Evolutionary conservation across 2,329 filamentous ascomycete species (phyloP).

Genomic region (Tolypocladium pustulatum): DNA sequence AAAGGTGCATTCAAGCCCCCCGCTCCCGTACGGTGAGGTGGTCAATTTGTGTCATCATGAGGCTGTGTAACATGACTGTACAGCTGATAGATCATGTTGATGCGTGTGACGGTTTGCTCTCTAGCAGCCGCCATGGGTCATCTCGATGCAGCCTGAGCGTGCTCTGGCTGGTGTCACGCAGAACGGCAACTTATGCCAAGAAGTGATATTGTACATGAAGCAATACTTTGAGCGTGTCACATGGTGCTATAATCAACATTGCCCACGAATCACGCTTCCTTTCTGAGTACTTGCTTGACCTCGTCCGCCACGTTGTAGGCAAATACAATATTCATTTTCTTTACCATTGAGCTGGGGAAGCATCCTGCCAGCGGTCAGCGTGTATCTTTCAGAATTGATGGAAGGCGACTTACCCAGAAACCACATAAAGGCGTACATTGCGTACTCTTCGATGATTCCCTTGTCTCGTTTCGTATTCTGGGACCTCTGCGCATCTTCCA

Average conservation of each 20-base stretch:
- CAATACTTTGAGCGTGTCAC: neutral
- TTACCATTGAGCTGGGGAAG: conserved; percentile 6
- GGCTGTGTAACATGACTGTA: neutral
- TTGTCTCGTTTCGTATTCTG: conserved; percentile 10
- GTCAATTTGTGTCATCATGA: neutral
- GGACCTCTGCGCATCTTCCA: conserved; percentile 4
- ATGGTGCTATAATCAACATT: neutral
- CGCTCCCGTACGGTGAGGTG: neutral
- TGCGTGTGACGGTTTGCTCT: neutral
- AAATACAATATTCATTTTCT: conserved; percentile 1
- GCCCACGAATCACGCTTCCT: conserved; percentile 1
- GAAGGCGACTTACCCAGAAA: conserved; percentile 5
- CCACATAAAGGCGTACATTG: conserved; percentile 10
- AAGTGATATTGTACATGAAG: neutral
- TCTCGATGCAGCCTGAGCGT: neutral
- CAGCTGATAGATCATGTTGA: neutral
- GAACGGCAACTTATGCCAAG: neutral
- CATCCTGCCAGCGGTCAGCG: conserved; percentile 4
- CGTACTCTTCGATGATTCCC: conserved; percentile 6
- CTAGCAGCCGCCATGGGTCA: neutral
- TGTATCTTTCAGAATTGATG: neutral
- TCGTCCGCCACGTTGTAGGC: conserved; percentile 10
- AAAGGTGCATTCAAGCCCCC: neutral
- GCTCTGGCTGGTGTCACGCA: neutral
- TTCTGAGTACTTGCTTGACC: conserved; percentile 4